Evolutionary conservation across 1,139 yeast genomes (phyloP).

Genomic region (Taiozyma sp.): DNA sequence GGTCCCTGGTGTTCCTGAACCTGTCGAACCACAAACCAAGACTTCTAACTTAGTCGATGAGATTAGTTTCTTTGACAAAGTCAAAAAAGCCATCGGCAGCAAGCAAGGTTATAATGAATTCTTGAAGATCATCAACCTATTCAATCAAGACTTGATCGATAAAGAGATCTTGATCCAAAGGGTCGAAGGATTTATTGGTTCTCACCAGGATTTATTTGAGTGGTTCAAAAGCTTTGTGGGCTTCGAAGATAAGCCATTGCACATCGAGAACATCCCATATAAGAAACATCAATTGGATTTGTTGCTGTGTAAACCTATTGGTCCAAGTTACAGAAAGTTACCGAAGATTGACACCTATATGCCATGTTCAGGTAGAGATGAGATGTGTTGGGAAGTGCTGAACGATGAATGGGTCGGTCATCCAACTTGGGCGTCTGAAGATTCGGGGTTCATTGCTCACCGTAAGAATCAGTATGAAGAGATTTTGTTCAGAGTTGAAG

Average conservation of each 20-base stretch:
- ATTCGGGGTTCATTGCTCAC: constrained; percentile 96
- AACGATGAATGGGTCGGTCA: constrained; percentile 99
- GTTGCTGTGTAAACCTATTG: constrained; percentile 76
- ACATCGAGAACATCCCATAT: constrained; percentile 82
- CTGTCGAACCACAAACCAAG: constrained; percentile 63
- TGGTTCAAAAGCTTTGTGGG: constrained; percentile 96
- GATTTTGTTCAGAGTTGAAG: constrained; percentile 89
- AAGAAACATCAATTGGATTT: constrained; percentile 88
- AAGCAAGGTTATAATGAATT: constrained; percentile 90
- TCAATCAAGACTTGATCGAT: constrained; percentile 86
- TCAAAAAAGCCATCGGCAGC: constrained; percentile 83
- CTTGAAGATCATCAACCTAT: constrained; percentile 77
- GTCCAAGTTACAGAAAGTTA: constrained; percentile 88
- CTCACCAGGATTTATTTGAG: constrained; percentile 68
- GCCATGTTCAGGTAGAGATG: constrained; percentile 99
- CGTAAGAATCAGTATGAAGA: constrained; percentile 97
- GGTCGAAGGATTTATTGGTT: constrained; percentile 80
- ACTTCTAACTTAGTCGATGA: constrained; percentile 72
- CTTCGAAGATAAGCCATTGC: constrained; percentile 68
- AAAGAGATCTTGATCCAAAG: constrained; percentile 76
- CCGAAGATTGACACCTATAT: constrained; percentile 94
- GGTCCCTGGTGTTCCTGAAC: constrained; percentile 84
- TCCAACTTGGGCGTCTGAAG: constrained; percentile 99
- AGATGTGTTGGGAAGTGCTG: constrained; percentile 98
- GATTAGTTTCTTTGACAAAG: constrained; percentile 85